Percentiles rank a stretch among this genome's conserved stretches.
Evolutionary conservation across 192 early-diverging fungal genomes (phyloP).

Genomic region (Diversispora eburnea): DNA sequence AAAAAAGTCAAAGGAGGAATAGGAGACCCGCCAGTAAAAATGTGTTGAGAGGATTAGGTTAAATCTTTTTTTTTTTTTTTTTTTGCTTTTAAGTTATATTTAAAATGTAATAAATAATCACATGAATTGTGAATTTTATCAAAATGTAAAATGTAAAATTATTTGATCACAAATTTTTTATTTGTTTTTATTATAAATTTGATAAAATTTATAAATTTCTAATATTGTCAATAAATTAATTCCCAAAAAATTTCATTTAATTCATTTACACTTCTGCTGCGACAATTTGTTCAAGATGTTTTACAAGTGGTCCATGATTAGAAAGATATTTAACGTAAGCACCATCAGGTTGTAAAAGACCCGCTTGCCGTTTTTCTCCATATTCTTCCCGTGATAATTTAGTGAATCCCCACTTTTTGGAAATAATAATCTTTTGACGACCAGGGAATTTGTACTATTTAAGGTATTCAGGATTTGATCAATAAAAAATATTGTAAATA

Average conservation of each 20-base stretch:
- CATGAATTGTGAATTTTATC: too few relatives aligned
- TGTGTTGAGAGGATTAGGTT: slow-evolving; percentile 29
- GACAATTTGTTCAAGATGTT: slow-evolving; percentile 39
- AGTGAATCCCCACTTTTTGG: slow-evolving; percentile 99
- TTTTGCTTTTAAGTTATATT: too few relatives aligned
- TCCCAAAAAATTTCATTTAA: too few relatives aligned
- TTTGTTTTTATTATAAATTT: too few relatives aligned
- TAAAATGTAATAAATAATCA: too few relatives aligned
- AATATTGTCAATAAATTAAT: too few relatives aligned
- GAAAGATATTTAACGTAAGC: slow-evolving; percentile 93
- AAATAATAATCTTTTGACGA: slow-evolving; percentile 97
- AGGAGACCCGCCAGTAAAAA: slow-evolving; percentile 33
- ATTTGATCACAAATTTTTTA: too few relatives aligned
- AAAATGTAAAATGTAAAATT: too few relatives aligned
- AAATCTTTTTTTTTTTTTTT: neutral
- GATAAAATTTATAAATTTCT: too few relatives aligned
- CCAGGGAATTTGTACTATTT: slow-evolving; percentile 97
- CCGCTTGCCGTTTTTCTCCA: slow-evolving; percentile 66
- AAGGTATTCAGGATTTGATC: neutral
- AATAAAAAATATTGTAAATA: neutral
- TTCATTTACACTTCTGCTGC: neutral
- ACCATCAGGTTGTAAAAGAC: slow-evolving; percentile 86
- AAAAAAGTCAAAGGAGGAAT: slow-evolving; percentile 12
- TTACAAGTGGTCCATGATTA: slow-evolving; percentile 73
- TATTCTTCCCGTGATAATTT: slow-evolving; percentile 93